Evolutionary conservation across 371 early-diverging fungal genomes (phyloP).

Genomic region (Lichtheimia ramosa): DNA sequence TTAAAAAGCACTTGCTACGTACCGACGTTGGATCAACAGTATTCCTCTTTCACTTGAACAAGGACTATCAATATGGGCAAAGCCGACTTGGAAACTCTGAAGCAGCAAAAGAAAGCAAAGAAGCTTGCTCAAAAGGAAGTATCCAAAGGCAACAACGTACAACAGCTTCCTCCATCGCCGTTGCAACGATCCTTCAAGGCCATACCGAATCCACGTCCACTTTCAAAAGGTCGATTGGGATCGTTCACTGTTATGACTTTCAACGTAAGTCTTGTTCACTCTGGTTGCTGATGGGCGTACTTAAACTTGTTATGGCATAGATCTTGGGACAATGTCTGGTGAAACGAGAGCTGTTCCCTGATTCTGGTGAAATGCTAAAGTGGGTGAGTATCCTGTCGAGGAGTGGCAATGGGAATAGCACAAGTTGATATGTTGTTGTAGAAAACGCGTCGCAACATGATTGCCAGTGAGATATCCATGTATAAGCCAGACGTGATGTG

Average conservation of each 20-base stretch:
- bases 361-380: constrained; percentile 44
- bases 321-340: constrained; percentile 55
- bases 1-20: too few relatives aligned
- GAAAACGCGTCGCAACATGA: constrained; percentile 42
- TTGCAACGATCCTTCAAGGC: constrained; percentile 20
- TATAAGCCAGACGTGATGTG: constrained; percentile 55
- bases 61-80: constrained; percentile 10
- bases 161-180: constrained; percentile 17
- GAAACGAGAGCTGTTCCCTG: constrained; percentile 56
- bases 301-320: constrained; percentile 17
- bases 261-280: constrained; percentile 23
- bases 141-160: background rate
- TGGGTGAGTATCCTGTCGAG: constrained; percentile 25
- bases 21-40: too few relatives aligned
- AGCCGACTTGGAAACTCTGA: constrained; percentile 14
- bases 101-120: constrained; percentile 18
- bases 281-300: background rate
- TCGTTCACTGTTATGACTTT: constrained; percentile 36
- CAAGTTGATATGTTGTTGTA: constrained; percentile 5
- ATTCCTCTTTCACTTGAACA: too few relatives aligned
- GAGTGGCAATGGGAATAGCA: too few relatives aligned
- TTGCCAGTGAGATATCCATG: constrained; percentile 47
- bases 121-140: constrained; percentile 15
- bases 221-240: constrained; percentile 6
- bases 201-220: constrained; percentile 14